Evolutionary conservation across 139 green algal species (phyloP), one percentile per base, ranked within the genome.

Genomic region (Chlorella sp.): DNA sequence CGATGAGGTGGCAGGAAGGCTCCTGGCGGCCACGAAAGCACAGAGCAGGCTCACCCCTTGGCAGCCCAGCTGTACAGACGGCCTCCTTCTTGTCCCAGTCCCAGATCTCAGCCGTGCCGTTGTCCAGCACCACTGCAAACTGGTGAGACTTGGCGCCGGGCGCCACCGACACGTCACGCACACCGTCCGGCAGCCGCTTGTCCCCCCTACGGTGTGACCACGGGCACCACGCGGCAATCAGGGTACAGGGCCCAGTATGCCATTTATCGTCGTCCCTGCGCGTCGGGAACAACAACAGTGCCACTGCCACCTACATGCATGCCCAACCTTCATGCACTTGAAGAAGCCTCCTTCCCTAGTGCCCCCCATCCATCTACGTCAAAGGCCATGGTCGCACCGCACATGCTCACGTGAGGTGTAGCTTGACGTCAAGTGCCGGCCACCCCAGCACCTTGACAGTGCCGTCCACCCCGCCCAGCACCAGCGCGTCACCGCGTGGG

Each of bases 361-460:
- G n/a, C n/a, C n/a, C n/a, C n/a, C n/a, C n/a, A n/a, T n/a, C n/a
- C n/a, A n/a, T n/a, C n/a, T n/a, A n/a, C n/a, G n/a, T n/a, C n/a
- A n/a, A n/a, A n/a, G n/a, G n/a, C n/a, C n/a, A n/a, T n/a, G 24
- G 2, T 32, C 10, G 3, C 31, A 60, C 32, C 5, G 33, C 24
- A 31, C 26, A 42, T 69, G 63, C 73, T 24, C 24, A 72, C 72
- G 36, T 83, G 29, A 79, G 63, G 0, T 79, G 55, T 6, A 83
- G 24, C 51, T 77, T 83, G 62, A 69, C 17, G n/a, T 66, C 67
- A 5, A 83, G 27, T 0, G 49, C 64, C 1, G 77, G 77, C 77
- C 77, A 83, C 63, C 77, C 72, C 17, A 75, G 76, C 31, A 83
- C 73, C 33, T 49, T 31, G 6, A 83, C 33, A 5, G n/a, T 61